These are phyloP conservation scores for Aspergillus panamensis DNA, from an alignment of 495 filamentous ascomycete species.

Conservation along the genomic window DNA sequence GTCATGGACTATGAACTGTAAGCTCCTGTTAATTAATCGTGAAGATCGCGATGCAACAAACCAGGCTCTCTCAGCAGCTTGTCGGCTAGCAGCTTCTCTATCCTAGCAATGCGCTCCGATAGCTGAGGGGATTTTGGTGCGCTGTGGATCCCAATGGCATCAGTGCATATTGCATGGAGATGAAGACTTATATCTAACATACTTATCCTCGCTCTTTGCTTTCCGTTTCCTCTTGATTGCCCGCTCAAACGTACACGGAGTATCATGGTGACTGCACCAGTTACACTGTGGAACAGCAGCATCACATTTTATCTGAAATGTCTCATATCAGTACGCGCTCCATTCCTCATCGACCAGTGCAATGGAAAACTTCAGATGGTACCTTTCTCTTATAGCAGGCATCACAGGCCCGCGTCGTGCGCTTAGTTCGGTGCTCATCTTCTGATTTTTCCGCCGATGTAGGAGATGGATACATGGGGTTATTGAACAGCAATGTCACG, in stretches of 20 bases:
- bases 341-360: background rate
- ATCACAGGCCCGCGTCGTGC: constrained; percentile 46
- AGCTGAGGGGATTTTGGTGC: constrained; percentile 29
- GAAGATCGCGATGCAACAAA: constrained; percentile 8
- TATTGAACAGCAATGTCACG: background rate
- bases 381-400: constrained; percentile 51
- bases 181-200: constrained; percentile 7
- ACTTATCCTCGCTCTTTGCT: constrained; percentile 21
- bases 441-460: constrained; percentile 19
- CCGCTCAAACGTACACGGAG: constrained; percentile 47
- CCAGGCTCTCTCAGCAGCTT: constrained; percentile 29
- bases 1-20: constrained; percentile 1
- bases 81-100: constrained; percentile 38
- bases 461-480: constrained; percentile 25
- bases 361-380: constrained; percentile 2
- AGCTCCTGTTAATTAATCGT: background rate
- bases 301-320: constrained; percentile 52
- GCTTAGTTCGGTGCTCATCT: constrained; percentile 26
- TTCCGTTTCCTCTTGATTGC: constrained; percentile 37
- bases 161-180: background rate
- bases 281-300: constrained; percentile 42
- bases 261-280: constrained; percentile 52
- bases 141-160: constrained; percentile 12
- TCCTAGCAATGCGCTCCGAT: constrained; percentile 40
- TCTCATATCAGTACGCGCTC: background rate